Conservation (phyloP, 2,329 filamentous ascomycete species). For the Parafenestella ontariensis region DNA sequence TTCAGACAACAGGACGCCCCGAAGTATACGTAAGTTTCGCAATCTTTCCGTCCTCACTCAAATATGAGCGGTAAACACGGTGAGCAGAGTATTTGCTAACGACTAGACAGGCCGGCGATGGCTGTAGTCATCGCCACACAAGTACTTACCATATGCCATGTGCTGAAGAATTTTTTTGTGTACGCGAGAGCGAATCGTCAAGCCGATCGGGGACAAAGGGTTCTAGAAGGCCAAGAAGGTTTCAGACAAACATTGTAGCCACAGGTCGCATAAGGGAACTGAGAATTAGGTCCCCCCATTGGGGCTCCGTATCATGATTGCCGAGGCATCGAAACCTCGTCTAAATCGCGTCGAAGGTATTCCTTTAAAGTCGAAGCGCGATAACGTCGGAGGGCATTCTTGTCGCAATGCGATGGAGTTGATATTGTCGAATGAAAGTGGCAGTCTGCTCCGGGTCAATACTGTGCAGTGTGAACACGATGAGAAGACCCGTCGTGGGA, state of each 20-base stretch:
- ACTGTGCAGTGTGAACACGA: too few species aligned
- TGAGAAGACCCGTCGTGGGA: too few species aligned
- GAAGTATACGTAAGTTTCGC: conserved; percentile 14
- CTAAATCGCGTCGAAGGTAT: too few species aligned
- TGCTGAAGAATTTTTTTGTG: conserved; percentile 13
- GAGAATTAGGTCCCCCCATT: too few species aligned
- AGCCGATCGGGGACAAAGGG: conserved; percentile 24
- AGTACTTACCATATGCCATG: conserved; percentile 18
- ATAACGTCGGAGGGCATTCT: too few species aligned
- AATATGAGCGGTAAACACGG: too few species aligned
- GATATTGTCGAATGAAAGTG: too few species aligned
- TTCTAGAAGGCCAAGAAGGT: conserved; percentile 26
- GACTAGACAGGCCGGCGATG: conserved; percentile 22
- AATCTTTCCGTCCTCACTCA: background rate
- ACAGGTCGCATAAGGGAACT: background rate
- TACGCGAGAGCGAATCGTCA: conserved; percentile 18
- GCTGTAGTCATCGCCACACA: conserved; percentile 28
- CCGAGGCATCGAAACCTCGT: too few species aligned
- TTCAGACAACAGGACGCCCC: conserved; percentile 30
- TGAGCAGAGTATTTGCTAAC: conserved; percentile 1
- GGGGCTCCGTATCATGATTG: too few species aligned
- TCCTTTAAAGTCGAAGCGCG: too few species aligned
- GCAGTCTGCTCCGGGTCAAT: too few species aligned
- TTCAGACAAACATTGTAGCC: conserved; percentile 26
- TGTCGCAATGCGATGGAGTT: too few species aligned